Evolutionary conservation across 192 early-diverging fungal genomes (phyloP).

Genomic region (Phycomyces blakesleeanus): DNA sequence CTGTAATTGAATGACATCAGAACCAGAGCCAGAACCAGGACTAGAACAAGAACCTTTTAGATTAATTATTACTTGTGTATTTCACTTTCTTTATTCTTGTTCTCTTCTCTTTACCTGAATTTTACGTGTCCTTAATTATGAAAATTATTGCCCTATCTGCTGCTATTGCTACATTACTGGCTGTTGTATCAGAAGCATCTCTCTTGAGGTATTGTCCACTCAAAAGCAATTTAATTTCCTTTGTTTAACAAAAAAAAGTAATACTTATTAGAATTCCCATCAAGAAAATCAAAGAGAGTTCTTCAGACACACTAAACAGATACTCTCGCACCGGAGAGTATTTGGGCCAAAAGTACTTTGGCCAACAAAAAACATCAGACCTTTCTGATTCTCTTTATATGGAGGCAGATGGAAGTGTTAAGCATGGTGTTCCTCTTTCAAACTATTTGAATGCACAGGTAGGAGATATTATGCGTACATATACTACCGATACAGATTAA

Average conservation of each 20-base stretch:
- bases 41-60: too few relatives aligned
- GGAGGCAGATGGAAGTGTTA: conserved; percentile 50
- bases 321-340: conserved; percentile 60
- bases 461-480: background rate
- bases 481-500: background rate
- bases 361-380: conserved; percentile 16
- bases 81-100: background rate
- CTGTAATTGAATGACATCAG: too few relatives aligned
- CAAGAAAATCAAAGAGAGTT: conserved; percentile 64
- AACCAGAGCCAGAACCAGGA: too few relatives aligned
- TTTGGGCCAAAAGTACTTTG: conserved; percentile 81
- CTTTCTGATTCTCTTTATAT: conserved; percentile 39
- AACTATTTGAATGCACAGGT: conserved; percentile 93
- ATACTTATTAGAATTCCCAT: conserved; percentile 44
- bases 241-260: background rate
- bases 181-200: conserved; percentile 15
- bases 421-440: conserved; percentile 74
- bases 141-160: conserved; percentile 26
- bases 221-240: background rate
- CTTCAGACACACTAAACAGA: conserved; percentile 56
- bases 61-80: background rate
- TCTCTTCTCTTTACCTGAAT: background rate
- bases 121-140: conserved; percentile 10
- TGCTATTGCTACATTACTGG: conserved; percentile 17
- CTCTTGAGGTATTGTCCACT: conserved; percentile 8